phyloP scores from a whole-genome alignment of 192 early-diverging fungal genomes.

The Piromyces sp. region DNA sequence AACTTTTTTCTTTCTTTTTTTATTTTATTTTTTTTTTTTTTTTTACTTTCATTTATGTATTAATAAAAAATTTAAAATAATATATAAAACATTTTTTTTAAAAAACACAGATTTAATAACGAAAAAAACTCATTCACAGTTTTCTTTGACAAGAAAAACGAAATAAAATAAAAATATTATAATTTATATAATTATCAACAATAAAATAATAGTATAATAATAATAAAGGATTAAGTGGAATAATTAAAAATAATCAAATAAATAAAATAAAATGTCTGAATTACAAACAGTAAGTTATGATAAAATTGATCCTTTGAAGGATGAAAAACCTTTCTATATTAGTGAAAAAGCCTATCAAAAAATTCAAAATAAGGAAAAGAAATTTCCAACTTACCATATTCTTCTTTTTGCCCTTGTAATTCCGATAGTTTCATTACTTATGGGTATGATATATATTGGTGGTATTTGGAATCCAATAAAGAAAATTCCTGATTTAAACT shows the following conservation, averaged over 20 bases:
- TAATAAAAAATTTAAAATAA: too few species aligned
- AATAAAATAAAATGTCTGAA: neutral
- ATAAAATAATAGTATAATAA: too few species aligned
- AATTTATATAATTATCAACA: too few species aligned
- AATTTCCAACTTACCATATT: neutral
- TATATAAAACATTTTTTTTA: too few species aligned
- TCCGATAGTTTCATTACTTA: neutral
- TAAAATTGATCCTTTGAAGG: neutral
- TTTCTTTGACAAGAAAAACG: too few species aligned
- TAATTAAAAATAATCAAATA: too few species aligned
- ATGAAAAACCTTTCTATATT: neutral
- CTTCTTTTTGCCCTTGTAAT: neutral
- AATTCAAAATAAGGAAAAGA: neutral
- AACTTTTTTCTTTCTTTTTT: too few species aligned
- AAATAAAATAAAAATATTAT: too few species aligned
- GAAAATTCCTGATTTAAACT: neutral
- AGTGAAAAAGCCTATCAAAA: neutral
- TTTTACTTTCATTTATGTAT: too few species aligned
- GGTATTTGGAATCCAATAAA: neutral
- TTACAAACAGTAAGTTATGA: neutral
- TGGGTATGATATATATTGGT: neutral
- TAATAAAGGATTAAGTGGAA: neutral
- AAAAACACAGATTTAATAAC: too few species aligned
- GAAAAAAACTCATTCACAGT: too few species aligned
- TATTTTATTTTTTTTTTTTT: too few species aligned